phyloP scores from a whole-genome alignment of 495 filamentous ascomycete species.

The Penicillium turbatum region DNA sequence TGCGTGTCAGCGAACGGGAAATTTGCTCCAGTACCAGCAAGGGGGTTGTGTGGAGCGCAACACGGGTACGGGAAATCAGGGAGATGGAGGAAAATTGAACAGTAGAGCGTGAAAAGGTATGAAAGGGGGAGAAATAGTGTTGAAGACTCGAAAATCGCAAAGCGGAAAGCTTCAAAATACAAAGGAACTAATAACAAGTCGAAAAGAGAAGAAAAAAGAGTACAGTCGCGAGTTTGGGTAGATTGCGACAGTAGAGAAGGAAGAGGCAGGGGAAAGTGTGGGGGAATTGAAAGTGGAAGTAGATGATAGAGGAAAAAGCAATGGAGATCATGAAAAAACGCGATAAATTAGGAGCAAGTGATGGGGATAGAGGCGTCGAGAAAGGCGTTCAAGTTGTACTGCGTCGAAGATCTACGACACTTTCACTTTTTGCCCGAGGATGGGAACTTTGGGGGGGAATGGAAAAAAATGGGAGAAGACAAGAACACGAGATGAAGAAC shows the following conservation, averaged over 20 bases:
- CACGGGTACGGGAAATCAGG: neutral
- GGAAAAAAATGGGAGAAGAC: neutral
- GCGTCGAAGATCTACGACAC: no score
- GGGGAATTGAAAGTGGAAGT: neutral
- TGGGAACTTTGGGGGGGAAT: neutral
- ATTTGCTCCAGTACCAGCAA: slow-evolving; percentile 8
- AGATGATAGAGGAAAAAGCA: neutral
- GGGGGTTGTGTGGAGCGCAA: slow-evolving; percentile 3
- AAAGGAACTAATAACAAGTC: neutral
- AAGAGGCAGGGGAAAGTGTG: neutral
- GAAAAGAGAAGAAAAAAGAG: neutral
- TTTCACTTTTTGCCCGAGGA: no score
- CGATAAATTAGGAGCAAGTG: slow-evolving; percentile 4
- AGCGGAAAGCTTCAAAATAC: neutral
- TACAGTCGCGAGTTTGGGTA: no score
- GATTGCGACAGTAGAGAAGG: no score
- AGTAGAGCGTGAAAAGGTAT: neutral
- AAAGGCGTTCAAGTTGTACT: neutral
- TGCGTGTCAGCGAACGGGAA: slow-evolving; percentile 5
- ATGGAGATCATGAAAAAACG: neutral
- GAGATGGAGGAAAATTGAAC: neutral
- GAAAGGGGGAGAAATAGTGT: neutral
- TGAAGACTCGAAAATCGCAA: neutral
- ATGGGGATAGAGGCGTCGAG: neutral
- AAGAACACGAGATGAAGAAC: slow-evolving; percentile 10